phyloP scores from a whole-genome alignment of 1,284 basidiomycete species.

The Mrakiaceae sp. region DNA sequence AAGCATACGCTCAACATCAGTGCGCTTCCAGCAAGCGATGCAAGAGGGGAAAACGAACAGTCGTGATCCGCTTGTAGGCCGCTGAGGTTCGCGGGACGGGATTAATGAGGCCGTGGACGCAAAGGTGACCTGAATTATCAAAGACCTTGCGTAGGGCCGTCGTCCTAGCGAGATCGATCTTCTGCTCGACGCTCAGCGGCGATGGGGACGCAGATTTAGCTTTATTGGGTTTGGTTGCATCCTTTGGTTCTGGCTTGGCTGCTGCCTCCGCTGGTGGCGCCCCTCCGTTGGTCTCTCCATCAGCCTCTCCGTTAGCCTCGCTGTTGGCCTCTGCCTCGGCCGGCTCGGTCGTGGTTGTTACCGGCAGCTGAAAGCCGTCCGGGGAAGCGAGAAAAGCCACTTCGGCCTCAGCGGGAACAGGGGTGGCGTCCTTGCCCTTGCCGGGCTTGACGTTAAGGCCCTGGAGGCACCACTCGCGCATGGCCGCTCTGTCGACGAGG shows the following conservation, averaged over 20 bases:
- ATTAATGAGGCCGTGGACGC: slow-evolving; percentile 1
- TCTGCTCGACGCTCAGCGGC: not conserved
- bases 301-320: no score
- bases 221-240: no score
- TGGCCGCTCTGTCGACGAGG: not conserved
- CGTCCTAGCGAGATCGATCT: not conserved
- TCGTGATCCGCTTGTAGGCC: not conserved
- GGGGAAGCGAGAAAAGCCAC: not conserved
- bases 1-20: no score
- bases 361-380: not conserved
- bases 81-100: not conserved
- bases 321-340: no score
- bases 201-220: no score
- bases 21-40: no score
- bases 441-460: not conserved
- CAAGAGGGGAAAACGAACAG: not conserved
- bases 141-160: not conserved
- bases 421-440: not conserved
- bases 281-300: no score
- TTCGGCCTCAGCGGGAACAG: not conserved
- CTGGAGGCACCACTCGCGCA: not conserved
- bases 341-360: no score
- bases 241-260: no score
- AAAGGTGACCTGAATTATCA: not conserved
- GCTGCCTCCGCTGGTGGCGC: no score